These are phyloP conservation scores for Yamadazyma scolyti DNA, from an alignment of 805 yeast genomes.

Conservation along the genomic window DNA sequence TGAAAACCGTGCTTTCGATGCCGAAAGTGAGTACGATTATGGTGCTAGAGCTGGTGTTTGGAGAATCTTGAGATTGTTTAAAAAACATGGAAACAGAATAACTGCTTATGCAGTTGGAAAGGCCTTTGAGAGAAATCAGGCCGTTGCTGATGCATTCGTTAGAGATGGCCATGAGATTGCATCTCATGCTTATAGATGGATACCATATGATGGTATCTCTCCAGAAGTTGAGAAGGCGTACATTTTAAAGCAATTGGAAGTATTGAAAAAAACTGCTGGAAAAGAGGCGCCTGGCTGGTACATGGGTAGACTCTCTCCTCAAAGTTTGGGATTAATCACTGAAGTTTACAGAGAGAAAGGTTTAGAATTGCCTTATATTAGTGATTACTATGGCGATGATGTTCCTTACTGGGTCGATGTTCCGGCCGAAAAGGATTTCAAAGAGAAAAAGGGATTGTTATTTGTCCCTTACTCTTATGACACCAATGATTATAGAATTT, in stretches of 20 bases:
- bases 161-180: constrained; percentile 16
- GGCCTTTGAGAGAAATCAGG: constrained; percentile 11
- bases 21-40: constrained; percentile 12
- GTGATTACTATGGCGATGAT: constrained; percentile 15
- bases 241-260: constrained; percentile 11
- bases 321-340: constrained; percentile 10
- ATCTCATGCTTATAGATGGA: constrained; percentile 15
- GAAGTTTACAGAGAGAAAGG: constrained; percentile 13
- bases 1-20: constrained; percentile 7
- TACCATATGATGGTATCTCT: constrained; percentile 11
- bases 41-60: constrained; percentile 14
- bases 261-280: constrained; percentile 10
- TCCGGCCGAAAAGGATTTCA: constrained; percentile 12
- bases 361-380: constrained; percentile 11
- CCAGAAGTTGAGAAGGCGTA: constrained; percentile 15
- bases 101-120: constrained; percentile 15
- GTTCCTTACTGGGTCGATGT: constrained; percentile 14
- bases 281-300: constrained; percentile 12
- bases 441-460: constrained; percentile 19
- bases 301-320: constrained; percentile 15
- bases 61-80: constrained; percentile 11
- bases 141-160: constrained; percentile 13
- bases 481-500: constrained; percentile 20
- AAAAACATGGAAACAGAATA: constrained; percentile 8
- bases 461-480: constrained; percentile 21